Conservation (phyloP, 169 alveolate species). For the Eimeria maxima region DNA sequence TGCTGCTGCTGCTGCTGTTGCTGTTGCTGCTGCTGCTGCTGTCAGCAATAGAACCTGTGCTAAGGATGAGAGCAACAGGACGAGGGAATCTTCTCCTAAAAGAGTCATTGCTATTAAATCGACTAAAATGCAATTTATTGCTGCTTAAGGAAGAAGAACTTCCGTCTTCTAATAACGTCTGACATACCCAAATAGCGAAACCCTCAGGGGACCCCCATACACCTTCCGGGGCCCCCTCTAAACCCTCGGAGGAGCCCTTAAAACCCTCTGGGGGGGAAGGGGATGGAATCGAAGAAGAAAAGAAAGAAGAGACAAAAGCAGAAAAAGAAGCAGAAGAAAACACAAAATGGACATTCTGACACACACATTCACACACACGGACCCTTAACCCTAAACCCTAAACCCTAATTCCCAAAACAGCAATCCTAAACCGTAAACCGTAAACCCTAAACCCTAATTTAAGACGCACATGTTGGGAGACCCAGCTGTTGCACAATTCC, state of each 20-base stretch:
- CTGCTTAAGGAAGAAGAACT: background rate
- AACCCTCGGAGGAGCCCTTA: conserved; percentile 24
- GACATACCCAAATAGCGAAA: background rate
- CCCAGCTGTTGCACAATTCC: background rate
- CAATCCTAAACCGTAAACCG: background rate
- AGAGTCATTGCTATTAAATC: background rate
- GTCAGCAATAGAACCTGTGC: background rate
- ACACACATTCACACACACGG: background rate
- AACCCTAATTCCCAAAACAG: background rate
- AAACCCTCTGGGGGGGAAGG: background rate
- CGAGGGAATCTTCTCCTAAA: background rate
- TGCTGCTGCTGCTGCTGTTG: conserved; percentile 12
- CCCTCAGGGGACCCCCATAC: background rate
- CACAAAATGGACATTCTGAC: background rate
- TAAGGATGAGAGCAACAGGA: conserved; percentile 12
- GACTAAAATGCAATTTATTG: background rate
- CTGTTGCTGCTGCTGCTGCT: background rate
- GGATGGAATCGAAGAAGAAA: background rate
- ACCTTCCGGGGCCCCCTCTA: background rate
- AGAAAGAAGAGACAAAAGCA: background rate
- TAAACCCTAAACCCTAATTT: background rate
- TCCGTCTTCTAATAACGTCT: background rate
- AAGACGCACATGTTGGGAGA: background rate
- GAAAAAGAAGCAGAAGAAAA: background rate
- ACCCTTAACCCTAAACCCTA: conserved; percentile 43